Base-by-base conservation (phyloP, 2,329 filamentous ascomycete genomes). In the Claviceps sp. region DNA sequence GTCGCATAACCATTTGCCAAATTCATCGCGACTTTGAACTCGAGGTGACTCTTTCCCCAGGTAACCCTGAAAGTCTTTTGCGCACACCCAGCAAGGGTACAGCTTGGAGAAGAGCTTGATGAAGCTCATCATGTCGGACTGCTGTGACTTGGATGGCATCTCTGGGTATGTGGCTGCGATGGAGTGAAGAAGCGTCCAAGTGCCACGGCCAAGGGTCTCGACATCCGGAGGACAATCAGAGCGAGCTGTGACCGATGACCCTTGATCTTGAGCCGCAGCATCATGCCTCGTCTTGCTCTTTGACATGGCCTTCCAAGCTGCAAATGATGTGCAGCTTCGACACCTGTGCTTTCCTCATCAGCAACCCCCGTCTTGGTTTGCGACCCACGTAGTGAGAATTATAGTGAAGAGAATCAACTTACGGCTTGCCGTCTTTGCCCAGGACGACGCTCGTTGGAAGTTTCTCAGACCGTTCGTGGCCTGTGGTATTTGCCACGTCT, bases 81-180 rank as follows among this genome's bases (percentile, higher is more conserved):
- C 93, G 68, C 93, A 98, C 3, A 86, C 79, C 88, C 90, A 95
- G 73, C 93, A 98, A 4, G 93, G 93, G 64, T 98, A 98, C 20
- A 97, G 69, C 58, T 85, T 85, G 26, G 86, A 83, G 66, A 98
- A 95, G 2, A 89, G 74, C 23, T 73, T 71, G 60, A 98, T 76
- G 69, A 98, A 97, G 49, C 79, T 76, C 52, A 75, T 74, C 59
- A 94, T 84, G 59, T 96, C 85, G 34, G 72, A 71, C 64, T 96
- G 88, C 59, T 95, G 80, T 9, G 73, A 67, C 1, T 73, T 66
- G 0, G 83, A 79, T 0, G 93, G 88, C 7, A 65, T 68, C 7
- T 77, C 73, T 1, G 93, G 93, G 66, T 97, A 98, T 14, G 80
- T 80, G 0, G 90, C 93, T 14, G 91, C 87, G 57, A 98, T 86